A percentile compares a stretch with the other conserved stretches of the same genome.
phyloP scores from a whole-genome alignment of 768 basidiomycete genomes.

The Leccinum uliginosum region DNA sequence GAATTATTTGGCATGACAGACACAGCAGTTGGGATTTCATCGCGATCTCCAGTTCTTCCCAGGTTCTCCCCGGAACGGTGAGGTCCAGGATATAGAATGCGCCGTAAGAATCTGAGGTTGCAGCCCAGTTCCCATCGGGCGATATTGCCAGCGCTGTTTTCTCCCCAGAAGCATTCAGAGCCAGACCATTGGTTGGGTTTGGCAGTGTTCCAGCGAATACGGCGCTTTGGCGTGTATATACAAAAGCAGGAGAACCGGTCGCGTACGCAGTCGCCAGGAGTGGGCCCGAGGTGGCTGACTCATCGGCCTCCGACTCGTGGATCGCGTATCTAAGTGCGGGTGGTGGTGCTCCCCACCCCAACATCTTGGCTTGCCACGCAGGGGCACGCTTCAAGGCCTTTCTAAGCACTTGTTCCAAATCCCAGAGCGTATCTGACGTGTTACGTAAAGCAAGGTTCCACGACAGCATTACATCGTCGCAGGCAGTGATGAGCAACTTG shows the following conservation, averaged over 20 bases:
- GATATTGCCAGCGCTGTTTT: conserved; percentile 14
- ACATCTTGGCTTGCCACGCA: conserved; percentile 1
- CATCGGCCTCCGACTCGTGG: background rate
- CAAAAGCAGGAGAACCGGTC: conserved; percentile 3
- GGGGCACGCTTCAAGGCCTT: background rate
- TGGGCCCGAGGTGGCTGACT: background rate
- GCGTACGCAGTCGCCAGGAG: background rate
- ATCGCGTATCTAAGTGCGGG: background rate
- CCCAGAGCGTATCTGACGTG: background rate
- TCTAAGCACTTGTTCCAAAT: background rate
- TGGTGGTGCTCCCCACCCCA: conserved; percentile 6
- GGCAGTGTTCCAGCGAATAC: background rate
- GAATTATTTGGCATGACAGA: background rate
- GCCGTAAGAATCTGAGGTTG: conserved; percentile 2
- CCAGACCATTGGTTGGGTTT: background rate
- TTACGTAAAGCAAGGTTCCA: conserved; percentile 8
- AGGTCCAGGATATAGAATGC: conserved; percentile 10
- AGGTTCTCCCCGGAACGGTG: background rate
- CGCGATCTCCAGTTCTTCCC: background rate
- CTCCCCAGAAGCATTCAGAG: background rate
- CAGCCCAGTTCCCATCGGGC: conserved; percentile 16
- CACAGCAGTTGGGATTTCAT: background rate
- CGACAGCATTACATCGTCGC: conserved; percentile 4
- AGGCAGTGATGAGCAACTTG: conserved; percentile 6
- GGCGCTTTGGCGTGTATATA: background rate